Evolutionary conservation across 495 filamentous ascomycete species (phyloP), one percentile per base, ranked within the genome.

Genomic region (Achaetomiella virescens): DNA sequence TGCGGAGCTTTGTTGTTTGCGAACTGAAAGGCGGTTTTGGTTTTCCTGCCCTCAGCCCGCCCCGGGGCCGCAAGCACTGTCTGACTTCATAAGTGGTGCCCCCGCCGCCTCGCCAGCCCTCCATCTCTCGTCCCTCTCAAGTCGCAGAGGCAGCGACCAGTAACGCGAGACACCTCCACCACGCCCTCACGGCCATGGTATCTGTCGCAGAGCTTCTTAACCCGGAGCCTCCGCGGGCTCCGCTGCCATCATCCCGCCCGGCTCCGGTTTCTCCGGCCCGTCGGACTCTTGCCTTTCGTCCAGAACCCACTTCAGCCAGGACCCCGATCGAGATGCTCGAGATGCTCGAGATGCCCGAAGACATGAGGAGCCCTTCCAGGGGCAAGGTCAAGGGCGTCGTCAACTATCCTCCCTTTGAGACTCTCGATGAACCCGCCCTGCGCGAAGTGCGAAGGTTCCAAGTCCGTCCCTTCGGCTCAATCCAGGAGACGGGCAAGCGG

Each of bases 321-420:
- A 61, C 48, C 57, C 58, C 38, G 68, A 65, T 56, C 64, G 66
- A 48, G 21, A 52, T 31, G 22, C 20, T 43, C 48, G 76, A 71
- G 63, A 76, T 76, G 61, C 72, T 78, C 40, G 87, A 86, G 64
- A 81, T n/a, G n/a, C n/a, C n/a, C n/a, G 27, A 31, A 31, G 5
- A 86, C 54, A 73, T 80, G 29, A 78, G 82, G 1, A 66, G 83
- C 6, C 80, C 86, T 58, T 69, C 74, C 0, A 81, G 76, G 51
- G 79, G 79, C 37, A 80, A 76, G 53, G 70, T 81, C 24, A 78
- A 79, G 55, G 88, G 86, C 12, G 68, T 75, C 31, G 68, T 90
- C 52, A 84, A 83, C 52, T 95, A 82, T 62, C 75, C 78, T 21
- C 87, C 89, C 9, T 82, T 76, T 61, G 86, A 92, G 57, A 68